Percentiles rank a stretch among this genome's conserved stretches.
Conservation (phyloP, 805 yeast genomes). For the Priceomyces melissophilus region DNA sequence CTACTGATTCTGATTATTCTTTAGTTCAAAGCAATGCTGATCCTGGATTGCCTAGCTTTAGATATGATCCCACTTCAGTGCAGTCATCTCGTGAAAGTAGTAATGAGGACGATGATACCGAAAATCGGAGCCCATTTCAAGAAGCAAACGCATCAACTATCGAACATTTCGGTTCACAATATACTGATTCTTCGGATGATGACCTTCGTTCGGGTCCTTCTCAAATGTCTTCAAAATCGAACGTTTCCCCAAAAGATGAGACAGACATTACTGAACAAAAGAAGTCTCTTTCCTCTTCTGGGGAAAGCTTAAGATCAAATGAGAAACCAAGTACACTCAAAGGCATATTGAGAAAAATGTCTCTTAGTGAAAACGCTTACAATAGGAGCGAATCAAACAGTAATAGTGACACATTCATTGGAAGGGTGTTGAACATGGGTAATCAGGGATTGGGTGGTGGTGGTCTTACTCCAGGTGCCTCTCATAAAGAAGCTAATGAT, state of each 20-base stretch:
- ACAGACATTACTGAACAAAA: conserved; percentile 23
- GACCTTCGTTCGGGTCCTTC: conserved; percentile 8
- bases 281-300: conserved; percentile 8
- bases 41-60: conserved; percentile 21
- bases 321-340: conserved; percentile 15
- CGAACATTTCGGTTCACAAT: neutral
- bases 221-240: conserved; percentile 5
- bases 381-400: conserved; percentile 18
- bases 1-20: conserved; percentile 16
- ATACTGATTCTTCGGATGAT: conserved; percentile 3
- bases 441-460: conserved; percentile 35
- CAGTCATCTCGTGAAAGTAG: neutral
- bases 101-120: conserved; percentile 11
- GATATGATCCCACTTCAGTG: conserved; percentile 7
- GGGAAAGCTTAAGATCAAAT: conserved; percentile 8
- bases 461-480: conserved; percentile 42
- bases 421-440: conserved; percentile 28
- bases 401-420: conserved; percentile 36
- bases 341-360: conserved; percentile 34
- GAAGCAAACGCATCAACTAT: conserved; percentile 5
- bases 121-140: conserved; percentile 3
- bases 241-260: conserved; percentile 9
- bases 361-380: conserved; percentile 28
- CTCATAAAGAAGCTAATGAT: conserved; percentile 13
- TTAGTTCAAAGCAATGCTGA: conserved; percentile 6